Evolutionary conservation across 2,329 filamentous ascomycete species (phyloP), one percentile per base, ranked within the genome.

Genomic region (Plectosphaerella plurivora): DNA sequence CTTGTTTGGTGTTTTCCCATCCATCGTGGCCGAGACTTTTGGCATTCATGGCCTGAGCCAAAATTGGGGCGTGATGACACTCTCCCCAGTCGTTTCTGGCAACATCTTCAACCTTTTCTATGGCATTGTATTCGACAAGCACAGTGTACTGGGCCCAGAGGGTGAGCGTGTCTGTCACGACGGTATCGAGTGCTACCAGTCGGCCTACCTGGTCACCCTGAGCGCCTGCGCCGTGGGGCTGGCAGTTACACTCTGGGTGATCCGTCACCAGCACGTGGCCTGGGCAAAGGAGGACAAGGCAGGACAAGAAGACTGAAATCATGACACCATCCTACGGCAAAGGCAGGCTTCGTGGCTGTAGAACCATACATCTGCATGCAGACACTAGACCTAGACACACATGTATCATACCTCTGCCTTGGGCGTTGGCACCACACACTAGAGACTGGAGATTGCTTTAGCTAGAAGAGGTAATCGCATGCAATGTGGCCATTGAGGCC

Each of bases 11-110:
- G 92, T 96, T 18, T 96, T 89, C 68, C 94, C 94, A 0, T 92
- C 91, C 12, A 84, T 97, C 16, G 82, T 89, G 10, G 91, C 92
- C 7, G 92, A 97, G 66, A 87, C 88, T 0, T 99, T 99, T 66
- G 94, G 94, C 8, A 88, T 97, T 24, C 81, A 87, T 55, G 93
- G 92, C 2, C 77, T 99, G 46, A 91, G 88, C 51, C 90, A 96
- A 65, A 99, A 97, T 64, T 99, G 94, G 93, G 94, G 94, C 14
- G 87, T 88, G 61, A 95, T 99, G 85, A 97, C 91, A 0, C 75
- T 97, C 47, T 87, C 90, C 3, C 92, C 93, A 0, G 90, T 96
- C 3, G 70, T 96, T 25, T 91, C 87, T 9, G 92, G 91, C 48
- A 96, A 97, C 61, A 69, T 96, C 20, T 97, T 96, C 77, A 99